Evolutionary conservation across 2,329 filamentous ascomycete species (phyloP).

Genomic region (Sclerotiophoma versabilis): DNA sequence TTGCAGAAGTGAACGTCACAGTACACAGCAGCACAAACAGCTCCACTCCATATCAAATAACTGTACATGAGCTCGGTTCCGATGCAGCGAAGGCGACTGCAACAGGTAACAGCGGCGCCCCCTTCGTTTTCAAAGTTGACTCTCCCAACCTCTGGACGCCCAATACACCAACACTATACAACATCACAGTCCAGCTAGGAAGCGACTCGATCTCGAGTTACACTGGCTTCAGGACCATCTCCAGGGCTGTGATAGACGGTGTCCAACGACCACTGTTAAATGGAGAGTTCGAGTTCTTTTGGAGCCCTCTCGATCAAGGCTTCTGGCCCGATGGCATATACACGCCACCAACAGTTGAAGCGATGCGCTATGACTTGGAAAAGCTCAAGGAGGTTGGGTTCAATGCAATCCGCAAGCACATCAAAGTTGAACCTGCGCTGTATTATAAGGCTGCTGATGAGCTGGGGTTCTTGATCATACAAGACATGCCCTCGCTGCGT

Average conservation of each 20-base stretch:
- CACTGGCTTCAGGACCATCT: constrained; percentile 72
- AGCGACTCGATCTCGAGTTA: constrained; percentile 68
- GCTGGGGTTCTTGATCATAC: constrained; percentile 70
- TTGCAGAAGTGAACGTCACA: constrained; percentile 60
- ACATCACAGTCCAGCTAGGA: constrained; percentile 63
- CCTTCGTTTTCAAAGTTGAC: constrained; percentile 63
- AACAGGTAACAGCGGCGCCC: constrained; percentile 55
- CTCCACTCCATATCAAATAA: constrained; percentile 49
- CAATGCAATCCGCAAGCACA: constrained; percentile 76
- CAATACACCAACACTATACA: constrained; percentile 68
- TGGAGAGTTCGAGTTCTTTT: constrained; percentile 71
- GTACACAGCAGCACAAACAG: constrained; percentile 57
- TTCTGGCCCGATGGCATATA: constrained; percentile 76
- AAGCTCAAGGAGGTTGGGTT: constrained; percentile 70
- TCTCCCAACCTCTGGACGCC: constrained; percentile 71
- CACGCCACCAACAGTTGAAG: constrained; percentile 69
- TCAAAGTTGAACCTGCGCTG: constrained; percentile 71
- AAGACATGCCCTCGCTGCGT: constrained; percentile 72
- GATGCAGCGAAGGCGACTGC: constrained; percentile 54
- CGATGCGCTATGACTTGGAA: constrained; percentile 71
- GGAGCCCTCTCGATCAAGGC: constrained; percentile 74
- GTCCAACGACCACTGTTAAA: constrained; percentile 70
- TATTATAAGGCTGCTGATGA: constrained; percentile 74
- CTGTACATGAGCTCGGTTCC: constrained; percentile 44
- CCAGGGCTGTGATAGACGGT: constrained; percentile 63